A percentile compares a stretch with the other conserved stretches of the same genome.
phyloP scores from a whole-genome alignment of 2,329 filamentous ascomycete genomes.

The Diplodia corticola region DNA sequence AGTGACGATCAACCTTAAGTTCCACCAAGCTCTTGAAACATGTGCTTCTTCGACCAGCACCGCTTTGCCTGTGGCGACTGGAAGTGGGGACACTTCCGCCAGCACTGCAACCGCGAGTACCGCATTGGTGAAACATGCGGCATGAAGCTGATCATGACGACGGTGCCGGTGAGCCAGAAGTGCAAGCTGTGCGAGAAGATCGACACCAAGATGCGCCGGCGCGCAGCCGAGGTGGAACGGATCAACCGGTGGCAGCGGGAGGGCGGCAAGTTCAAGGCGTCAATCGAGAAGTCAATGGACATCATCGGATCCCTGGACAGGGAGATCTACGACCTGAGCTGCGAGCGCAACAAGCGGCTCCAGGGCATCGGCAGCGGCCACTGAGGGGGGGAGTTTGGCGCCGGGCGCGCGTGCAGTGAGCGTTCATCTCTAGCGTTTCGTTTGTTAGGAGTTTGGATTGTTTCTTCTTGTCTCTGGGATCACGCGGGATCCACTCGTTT shows the following conservation, averaged over 20 bases:
- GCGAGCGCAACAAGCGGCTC: constrained; percentile 52
- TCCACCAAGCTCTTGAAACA: constrained; percentile 42
- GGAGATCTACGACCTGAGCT: constrained; percentile 67
- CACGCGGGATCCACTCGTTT: constrained; percentile 36
- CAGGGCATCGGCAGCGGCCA: constrained; percentile 29
- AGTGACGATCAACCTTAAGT: constrained; percentile 8
- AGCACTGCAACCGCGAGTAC: constrained; percentile 93
- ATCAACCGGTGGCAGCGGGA: constrained; percentile 76
- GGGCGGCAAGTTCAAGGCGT: constrained; percentile 60
- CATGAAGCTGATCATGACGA: constrained; percentile 82
- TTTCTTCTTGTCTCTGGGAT: constrained; percentile 26
- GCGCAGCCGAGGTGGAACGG: constrained; percentile 71
- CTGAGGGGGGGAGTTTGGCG: constrained; percentile 26
- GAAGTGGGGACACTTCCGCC: constrained; percentile 91
- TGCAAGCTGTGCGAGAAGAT: constrained; percentile 90
- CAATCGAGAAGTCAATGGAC: constrained; percentile 66
- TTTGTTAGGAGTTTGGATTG: constrained; percentile 22
- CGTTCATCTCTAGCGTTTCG: constrained; percentile 21
- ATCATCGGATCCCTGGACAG: constrained; percentile 70
- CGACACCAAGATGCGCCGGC: constrained; percentile 76
- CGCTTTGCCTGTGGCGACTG: constrained; percentile 84
- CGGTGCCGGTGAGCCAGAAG: constrained; percentile 61
- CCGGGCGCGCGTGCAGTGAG: background rate
- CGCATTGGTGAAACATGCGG: constrained; percentile 95
- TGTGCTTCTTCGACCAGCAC: constrained; percentile 97